Conservation (phyloP, 768 basidiomycete species). For the Galerina sulciceps region DNA sequence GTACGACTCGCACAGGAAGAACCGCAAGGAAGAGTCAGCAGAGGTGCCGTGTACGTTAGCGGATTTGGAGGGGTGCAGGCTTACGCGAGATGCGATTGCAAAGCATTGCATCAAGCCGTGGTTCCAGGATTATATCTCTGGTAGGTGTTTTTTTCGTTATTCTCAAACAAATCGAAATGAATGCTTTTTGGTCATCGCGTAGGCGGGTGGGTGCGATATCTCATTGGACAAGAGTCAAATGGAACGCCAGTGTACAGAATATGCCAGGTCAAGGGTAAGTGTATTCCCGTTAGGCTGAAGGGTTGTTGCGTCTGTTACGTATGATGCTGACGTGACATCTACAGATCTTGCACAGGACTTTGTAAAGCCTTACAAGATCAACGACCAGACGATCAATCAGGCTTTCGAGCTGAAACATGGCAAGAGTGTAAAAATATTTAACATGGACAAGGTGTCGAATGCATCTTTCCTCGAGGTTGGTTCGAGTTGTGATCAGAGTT, state of each 20-base stretch:
- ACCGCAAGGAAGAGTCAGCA: conserved; percentile 35
- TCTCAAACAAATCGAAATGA: conserved; percentile 2
- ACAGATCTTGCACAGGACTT: conserved; percentile 54
- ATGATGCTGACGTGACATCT: not conserved
- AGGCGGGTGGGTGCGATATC: conserved; percentile 89
- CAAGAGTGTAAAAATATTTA: conserved; percentile 58
- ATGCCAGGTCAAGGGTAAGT: conserved; percentile 79
- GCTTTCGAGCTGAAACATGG: conserved; percentile 81
- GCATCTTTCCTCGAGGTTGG: conserved; percentile 63
- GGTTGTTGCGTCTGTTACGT: conserved; percentile 4
- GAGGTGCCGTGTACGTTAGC: conserved; percentile 56
- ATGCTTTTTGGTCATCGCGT: not conserved
- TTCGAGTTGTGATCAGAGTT: conserved; percentile 15
- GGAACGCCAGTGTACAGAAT: conserved; percentile 74
- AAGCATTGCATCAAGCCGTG: conserved; percentile 77
- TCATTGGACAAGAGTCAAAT: conserved; percentile 64
- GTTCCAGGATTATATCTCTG: conserved; percentile 84
- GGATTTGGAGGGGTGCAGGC: conserved; percentile 63
- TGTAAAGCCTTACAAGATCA: conserved; percentile 73
- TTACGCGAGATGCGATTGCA: conserved; percentile 74
- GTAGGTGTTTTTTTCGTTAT: conserved; percentile 41
- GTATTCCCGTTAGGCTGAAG: not conserved
- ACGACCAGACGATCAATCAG: conserved; percentile 67
- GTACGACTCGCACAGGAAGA: conserved; percentile 21
- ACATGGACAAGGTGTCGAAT: conserved; percentile 91